These are phyloP conservation scores for Trichophyton equinum DNA, from an alignment of 2,329 filamentous ascomycete genomes.

Conservation along the genomic window DNA sequence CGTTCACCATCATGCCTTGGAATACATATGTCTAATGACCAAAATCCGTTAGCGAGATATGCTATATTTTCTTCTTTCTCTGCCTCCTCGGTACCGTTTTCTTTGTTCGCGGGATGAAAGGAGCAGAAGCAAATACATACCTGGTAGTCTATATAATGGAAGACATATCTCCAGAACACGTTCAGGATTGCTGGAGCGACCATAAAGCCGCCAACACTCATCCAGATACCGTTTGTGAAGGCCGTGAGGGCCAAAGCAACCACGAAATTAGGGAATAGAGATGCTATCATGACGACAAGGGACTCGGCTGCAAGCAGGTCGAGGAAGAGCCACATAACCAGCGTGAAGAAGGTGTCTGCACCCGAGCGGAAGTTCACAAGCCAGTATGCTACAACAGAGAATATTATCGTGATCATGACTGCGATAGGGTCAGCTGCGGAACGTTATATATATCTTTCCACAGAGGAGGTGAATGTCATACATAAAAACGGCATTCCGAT, in stretches of 20 bases:
- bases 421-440: not conserved
- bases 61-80: not conserved
- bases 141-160: conserved; percentile 83
- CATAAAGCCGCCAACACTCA: conserved; percentile 73
- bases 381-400: conserved; percentile 68
- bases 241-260: conserved; percentile 65
- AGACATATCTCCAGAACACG: conserved; percentile 74
- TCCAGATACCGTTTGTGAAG: conserved; percentile 82
- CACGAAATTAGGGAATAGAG: conserved; percentile 66
- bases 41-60: not conserved
- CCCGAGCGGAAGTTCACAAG: conserved; percentile 60
- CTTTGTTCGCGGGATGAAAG: not conserved
- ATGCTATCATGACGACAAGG: conserved; percentile 63
- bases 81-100: not conserved
- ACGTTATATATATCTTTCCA: not conserved
- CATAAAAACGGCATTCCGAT: conserved; percentile 70
- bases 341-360: conserved; percentile 57
- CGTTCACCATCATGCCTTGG: conserved; percentile 86
- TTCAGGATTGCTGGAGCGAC: conserved; percentile 62
- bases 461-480: conserved; percentile 20
- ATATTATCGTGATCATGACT: conserved; percentile 62
- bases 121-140: conserved; percentile 21
- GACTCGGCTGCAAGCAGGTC: conserved; percentile 72
- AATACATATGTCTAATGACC: conserved; percentile 55
- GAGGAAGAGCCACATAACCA: conserved; percentile 74